Conservation (phyloP, 305 asterid genomes). For the Rubia tinctorum region DNA sequence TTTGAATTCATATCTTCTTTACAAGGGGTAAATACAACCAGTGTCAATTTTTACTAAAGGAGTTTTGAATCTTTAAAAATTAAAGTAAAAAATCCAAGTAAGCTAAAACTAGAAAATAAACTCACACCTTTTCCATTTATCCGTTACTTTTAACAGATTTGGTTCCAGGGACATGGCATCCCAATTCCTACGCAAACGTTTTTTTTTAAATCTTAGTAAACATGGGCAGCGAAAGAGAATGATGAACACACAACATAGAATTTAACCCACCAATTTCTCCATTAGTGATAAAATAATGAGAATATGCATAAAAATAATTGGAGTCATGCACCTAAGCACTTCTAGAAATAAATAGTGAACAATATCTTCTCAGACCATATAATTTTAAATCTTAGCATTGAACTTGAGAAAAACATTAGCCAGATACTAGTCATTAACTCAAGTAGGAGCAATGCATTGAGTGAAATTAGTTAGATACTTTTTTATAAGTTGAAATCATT, state of each 20-base stretch:
- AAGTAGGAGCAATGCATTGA: conserved; percentile 71
- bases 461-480: conserved; percentile 19
- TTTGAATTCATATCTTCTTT: no score
- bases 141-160: no score
- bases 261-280: conserved; percentile 84
- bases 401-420: conserved; percentile 77
- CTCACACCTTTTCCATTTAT: no score
- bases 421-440: conserved; percentile 74
- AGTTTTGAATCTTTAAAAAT: no score
- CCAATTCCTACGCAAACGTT: no score
- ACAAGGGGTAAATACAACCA: no score
- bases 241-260: conserved; percentile 57
- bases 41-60: no score
- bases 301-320: not conserved
- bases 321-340: not conserved
- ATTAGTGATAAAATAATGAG: not conserved
- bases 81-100: no score
- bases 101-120: no score
- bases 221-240: conserved; percentile 49
- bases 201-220: conserved; percentile 60
- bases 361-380: not conserved
- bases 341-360: not conserved
- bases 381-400: conserved; percentile 66
- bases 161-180: no score
- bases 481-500: no score